These are phyloP conservation scores for Boletus pseudo-olivaceus DNA, from an alignment of 768 basidiomycete genomes.

Conservation along the genomic window DNA sequence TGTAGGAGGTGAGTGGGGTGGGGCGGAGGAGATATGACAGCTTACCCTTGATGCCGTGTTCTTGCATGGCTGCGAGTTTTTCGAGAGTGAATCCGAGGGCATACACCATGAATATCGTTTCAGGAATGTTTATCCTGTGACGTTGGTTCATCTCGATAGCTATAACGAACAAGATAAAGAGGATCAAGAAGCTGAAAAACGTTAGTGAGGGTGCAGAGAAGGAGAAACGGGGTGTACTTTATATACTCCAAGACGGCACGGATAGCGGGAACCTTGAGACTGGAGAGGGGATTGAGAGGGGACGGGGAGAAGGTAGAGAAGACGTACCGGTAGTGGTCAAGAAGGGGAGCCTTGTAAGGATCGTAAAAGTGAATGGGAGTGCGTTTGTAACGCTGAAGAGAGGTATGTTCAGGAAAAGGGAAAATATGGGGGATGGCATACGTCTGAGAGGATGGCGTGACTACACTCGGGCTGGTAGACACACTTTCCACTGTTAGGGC, in stretches of 20 bases:
- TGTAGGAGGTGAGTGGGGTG: slow-evolving; percentile 26
- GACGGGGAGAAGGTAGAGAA: background rate
- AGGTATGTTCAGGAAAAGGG: background rate
- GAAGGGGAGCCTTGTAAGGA: slow-evolving; percentile 87
- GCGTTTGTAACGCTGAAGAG: slow-evolving; percentile 82
- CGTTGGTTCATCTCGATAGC: slow-evolving; percentile 73
- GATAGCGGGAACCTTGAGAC: slow-evolving; percentile 90
- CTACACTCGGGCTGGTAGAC: slow-evolving; percentile 88
- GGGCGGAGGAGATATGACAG: background rate
- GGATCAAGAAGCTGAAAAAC: slow-evolving; percentile 57
- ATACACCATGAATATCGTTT: slow-evolving; percentile 75
- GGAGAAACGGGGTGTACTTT: slow-evolving; percentile 48
- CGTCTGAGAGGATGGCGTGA: slow-evolving; percentile 88
- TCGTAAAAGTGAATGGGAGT: slow-evolving; percentile 93
- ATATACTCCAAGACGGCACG: slow-evolving; percentile 86
- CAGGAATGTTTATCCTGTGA: slow-evolving; percentile 59
- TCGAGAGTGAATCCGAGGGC: slow-evolving; percentile 84
- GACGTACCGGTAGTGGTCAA: slow-evolving; percentile 88
- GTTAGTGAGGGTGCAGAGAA: background rate
- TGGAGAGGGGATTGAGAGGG: slow-evolving; percentile 24
- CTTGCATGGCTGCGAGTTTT: slow-evolving; percentile 92
- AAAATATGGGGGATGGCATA: slow-evolving; percentile 30
- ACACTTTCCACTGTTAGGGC: slow-evolving; percentile 66
- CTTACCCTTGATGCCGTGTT: slow-evolving; percentile 86
- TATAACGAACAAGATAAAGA: slow-evolving; percentile 75